A percentile compares a stretch with the other conserved stretches of the same genome.
Conservation (phyloP, 2,329 filamentous ascomycete species). For the Penicillium crustosum region DNA sequence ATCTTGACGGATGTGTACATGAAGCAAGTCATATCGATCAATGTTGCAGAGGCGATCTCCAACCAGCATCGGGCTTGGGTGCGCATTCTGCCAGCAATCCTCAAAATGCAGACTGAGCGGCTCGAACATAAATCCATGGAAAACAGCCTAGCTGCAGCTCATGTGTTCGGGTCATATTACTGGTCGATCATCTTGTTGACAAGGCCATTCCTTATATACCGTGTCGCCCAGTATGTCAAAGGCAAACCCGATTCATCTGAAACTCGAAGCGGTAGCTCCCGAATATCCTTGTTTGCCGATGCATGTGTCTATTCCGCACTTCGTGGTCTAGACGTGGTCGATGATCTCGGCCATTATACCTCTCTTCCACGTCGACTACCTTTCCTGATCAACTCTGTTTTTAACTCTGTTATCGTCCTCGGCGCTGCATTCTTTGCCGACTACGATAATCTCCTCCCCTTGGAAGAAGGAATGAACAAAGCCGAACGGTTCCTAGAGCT, state of each 20-base stretch:
- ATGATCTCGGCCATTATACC: conserved; percentile 35
- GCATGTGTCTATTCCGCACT: conserved; percentile 49
- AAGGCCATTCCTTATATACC: conserved; percentile 55
- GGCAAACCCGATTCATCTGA: conserved; percentile 29
- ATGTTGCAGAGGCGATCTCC: conserved; percentile 44
- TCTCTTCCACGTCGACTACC: conserved; percentile 46
- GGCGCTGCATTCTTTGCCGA: conserved; percentile 50
- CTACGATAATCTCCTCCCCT: conserved; percentile 41
- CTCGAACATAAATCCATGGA: conserved; percentile 42
- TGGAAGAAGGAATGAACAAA: conserved; percentile 37
- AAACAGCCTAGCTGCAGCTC: conserved; percentile 48
- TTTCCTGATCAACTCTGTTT: conserved; percentile 49
- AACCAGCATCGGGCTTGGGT: conserved; percentile 46
- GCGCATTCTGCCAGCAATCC: conserved; percentile 43
- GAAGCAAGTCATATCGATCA: conserved; percentile 44
- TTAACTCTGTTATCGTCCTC: conserved; percentile 48
- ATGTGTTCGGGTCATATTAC: conserved; percentile 53
- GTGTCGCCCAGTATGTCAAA: conserved; percentile 45
- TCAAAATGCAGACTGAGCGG: conserved; percentile 49
- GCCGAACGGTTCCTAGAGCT: conserved; percentile 36
- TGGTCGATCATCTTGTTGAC: conserved; percentile 56
- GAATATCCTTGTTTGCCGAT: conserved; percentile 37
- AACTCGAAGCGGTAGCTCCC: conserved; percentile 28
- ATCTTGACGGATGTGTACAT: conserved; percentile 47
- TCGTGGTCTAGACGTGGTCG: conserved; percentile 42